Percentiles rank a stretch among this genome's conserved stretches.
Evolutionary conservation across 2,329 filamentous ascomycete species (phyloP).

Genomic region (Colletotrichum coccodes): DNA sequence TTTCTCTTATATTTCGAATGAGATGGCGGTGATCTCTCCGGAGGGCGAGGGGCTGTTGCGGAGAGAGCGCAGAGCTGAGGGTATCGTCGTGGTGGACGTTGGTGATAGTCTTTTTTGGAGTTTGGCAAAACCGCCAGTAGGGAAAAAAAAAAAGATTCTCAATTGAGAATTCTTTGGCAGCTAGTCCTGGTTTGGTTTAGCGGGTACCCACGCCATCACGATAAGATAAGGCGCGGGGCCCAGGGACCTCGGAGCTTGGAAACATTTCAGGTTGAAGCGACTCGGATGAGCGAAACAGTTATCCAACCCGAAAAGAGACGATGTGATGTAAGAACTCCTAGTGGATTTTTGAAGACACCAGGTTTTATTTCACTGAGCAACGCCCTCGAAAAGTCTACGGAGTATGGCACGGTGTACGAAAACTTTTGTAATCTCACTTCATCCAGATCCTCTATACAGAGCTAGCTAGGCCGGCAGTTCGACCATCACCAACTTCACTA

Average conservation of each 20-base stretch:
- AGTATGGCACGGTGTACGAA: not conserved
- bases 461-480: not conserved
- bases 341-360: too few species aligned
- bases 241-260: not conserved
- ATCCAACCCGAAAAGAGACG: not conserved
- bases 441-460: too few species aligned
- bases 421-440: not conserved
- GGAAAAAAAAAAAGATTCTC: constrained; percentile 28
- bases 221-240: constrained; percentile 33
- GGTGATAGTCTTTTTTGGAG: constrained; percentile 27
- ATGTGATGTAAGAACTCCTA: not conserved
- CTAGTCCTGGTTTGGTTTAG: constrained; percentile 5
- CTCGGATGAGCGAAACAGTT: not conserved
- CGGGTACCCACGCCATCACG: not conserved
- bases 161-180: constrained; percentile 30
- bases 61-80: not conserved
- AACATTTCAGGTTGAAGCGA: not conserved
- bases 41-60: not conserved
- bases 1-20: not conserved
- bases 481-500: not conserved
- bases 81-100: constrained; percentile 25
- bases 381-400: too few species aligned
- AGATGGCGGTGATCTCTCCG: too few species aligned
- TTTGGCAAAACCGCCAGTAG: not conserved
- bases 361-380: too few species aligned